A percentile compares a stretch with the other conserved stretches of the same genome.
These are phyloP conservation scores for Ceratobasidium sp. DNA, from an alignment of 1,284 basidiomycete genomes.

Conservation along the genomic window DNA sequence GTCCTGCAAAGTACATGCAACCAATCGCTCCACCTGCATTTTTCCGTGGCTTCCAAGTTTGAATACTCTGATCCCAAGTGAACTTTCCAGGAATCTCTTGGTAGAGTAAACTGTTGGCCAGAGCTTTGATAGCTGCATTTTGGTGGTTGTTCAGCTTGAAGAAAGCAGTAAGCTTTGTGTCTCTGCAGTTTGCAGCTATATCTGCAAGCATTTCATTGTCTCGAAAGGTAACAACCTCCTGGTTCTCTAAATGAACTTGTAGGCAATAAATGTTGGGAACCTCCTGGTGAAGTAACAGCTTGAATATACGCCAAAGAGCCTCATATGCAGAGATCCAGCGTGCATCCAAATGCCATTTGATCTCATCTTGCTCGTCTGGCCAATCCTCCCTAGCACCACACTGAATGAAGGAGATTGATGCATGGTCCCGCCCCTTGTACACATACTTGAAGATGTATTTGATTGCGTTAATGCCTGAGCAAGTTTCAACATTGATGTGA, in stretches of 20 bases:
- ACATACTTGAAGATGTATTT: conserved; percentile 61
- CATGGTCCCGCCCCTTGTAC: conserved; percentile 56
- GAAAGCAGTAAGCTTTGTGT: conserved; percentile 53
- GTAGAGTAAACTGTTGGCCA: conserved; percentile 51
- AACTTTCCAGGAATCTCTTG: conserved; percentile 54
- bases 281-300: conserved; percentile 50
- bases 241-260: conserved; percentile 49
- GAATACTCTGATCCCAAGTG: conserved; percentile 54
- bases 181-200: conserved; percentile 43
- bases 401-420: conserved; percentile 47
- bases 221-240: conserved; percentile 49
- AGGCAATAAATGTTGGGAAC: conserved; percentile 53
- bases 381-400: not conserved
- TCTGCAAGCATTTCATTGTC: conserved; percentile 47
- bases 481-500: conserved; percentile 60
- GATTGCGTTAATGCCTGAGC: conserved; percentile 48
- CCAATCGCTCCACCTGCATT: conserved; percentile 52
- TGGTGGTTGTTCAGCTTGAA: conserved; percentile 55
- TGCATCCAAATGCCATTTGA: conserved; percentile 50
- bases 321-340: conserved; percentile 53
- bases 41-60: conserved; percentile 50
- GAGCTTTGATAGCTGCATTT: conserved; percentile 40
- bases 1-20: conserved; percentile 52
- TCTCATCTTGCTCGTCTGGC: conserved; percentile 31
- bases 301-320: conserved; percentile 51